A percentile compares a stretch with the other conserved stretches of the same genome.
phyloP scores from a whole-genome alignment of 1,284 basidiomycete species.

The Leccinum griseonigrum region DNA sequence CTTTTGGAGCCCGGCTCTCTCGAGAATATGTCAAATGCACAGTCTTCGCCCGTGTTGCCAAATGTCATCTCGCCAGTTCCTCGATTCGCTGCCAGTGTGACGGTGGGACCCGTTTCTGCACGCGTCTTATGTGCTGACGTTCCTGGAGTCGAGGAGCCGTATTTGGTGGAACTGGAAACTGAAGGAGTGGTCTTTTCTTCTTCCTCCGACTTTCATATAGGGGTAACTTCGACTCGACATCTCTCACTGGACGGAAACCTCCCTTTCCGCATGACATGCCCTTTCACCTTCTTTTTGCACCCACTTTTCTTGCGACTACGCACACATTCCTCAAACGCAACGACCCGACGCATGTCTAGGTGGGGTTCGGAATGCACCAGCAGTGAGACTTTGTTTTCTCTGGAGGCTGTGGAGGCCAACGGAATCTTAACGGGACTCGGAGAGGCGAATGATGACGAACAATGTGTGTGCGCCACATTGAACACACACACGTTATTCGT shows the following conservation, averaged over 20 bases:
- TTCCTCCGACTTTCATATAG: slow-evolving; percentile 34
- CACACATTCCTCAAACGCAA: slow-evolving; percentile 25
- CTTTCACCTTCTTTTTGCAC: slow-evolving; percentile 37
- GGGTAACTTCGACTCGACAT: slow-evolving; percentile 20
- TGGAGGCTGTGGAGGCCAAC: slow-evolving; percentile 53
- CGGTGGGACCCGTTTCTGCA: slow-evolving; percentile 46
- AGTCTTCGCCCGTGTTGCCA: slow-evolving; percentile 26
- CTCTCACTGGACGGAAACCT: slow-evolving; percentile 24
- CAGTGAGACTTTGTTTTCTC: slow-evolving; percentile 52
- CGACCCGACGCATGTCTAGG: slow-evolving; percentile 27
- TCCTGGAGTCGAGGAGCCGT: slow-evolving; percentile 37
- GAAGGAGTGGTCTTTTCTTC: slow-evolving; percentile 43
- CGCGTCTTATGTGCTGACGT: slow-evolving; percentile 47
- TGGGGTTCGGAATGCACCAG: slow-evolving; percentile 35
- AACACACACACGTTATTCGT: slow-evolving; percentile 50
- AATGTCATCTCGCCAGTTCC: slow-evolving; percentile 46
- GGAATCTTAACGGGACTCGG: slow-evolving; percentile 47
- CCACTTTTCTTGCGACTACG: slow-evolving; percentile 48
- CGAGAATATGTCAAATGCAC: slow-evolving; percentile 14
- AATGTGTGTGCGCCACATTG: slow-evolving; percentile 38
- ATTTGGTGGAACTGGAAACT: slow-evolving; percentile 51
- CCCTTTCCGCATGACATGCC: slow-evolving; percentile 39
- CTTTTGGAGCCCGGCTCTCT: slow-evolving; percentile 22
- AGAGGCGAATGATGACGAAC: slow-evolving; percentile 44
- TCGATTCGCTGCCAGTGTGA: slow-evolving; percentile 45